phyloP scores from a whole-genome alignment of 495 filamentous ascomycete species.

The Neurospora sp. region DNA sequence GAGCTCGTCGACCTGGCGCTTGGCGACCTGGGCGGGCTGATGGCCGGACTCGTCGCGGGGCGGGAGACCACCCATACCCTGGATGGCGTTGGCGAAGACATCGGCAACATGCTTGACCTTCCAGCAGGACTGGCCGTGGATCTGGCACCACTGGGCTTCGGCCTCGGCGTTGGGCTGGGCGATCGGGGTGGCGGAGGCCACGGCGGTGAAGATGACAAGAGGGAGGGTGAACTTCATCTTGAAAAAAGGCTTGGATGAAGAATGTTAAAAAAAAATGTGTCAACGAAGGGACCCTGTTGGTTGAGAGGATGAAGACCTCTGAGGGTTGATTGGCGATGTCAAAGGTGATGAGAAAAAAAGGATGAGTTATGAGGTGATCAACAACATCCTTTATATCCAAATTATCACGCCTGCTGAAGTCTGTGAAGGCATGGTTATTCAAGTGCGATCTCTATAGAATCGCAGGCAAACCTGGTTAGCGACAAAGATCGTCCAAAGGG shows the following conservation, averaged over 20 bases:
- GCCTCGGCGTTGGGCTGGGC: conserved; percentile 17
- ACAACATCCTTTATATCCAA: neutral
- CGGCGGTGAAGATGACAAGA: conserved; percentile 23
- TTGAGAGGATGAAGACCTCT: conserved; percentile 3
- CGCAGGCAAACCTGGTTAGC: neutral
- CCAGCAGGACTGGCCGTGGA: conserved; percentile 26
- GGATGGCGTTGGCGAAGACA: conserved; percentile 22
- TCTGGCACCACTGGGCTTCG: conserved; percentile 21
- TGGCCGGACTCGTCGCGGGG: conserved; percentile 12
- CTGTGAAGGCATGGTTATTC: neutral
- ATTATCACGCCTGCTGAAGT: neutral
- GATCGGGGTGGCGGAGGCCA: conserved; percentile 10
- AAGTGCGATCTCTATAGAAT: neutral
- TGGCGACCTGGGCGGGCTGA: conserved; percentile 12
- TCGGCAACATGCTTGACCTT: conserved; percentile 29
- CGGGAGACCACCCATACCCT: conserved; percentile 4
- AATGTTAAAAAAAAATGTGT: neutral
- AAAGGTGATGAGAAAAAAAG: neutral
- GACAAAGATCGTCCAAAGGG: neutral
- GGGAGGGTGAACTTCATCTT: conserved; percentile 32
- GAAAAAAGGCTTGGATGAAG: conserved; percentile 1
- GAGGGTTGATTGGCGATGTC: neutral
- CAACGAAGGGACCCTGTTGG: neutral
- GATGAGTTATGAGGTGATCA: neutral
- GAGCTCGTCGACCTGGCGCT: conserved; percentile 20